Conservation (phyloP, 129 eudicot genomes). For the Calendula officinalis region DNA sequence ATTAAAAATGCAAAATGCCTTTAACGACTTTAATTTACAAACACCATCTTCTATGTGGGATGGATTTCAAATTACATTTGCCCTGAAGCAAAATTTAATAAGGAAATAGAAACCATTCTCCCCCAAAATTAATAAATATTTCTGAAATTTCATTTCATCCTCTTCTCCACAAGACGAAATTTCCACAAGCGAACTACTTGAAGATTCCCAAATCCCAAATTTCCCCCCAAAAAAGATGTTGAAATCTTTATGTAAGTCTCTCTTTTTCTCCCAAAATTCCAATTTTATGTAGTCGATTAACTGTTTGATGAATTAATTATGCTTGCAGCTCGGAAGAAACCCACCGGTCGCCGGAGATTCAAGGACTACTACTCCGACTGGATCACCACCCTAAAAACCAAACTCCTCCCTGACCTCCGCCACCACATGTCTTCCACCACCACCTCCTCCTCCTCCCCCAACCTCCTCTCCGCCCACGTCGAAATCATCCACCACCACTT, state of each 20-base stretch:
- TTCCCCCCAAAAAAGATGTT: conserved; percentile 30
- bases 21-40: too few relatives aligned
- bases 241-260: conserved; percentile 32
- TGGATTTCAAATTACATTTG: too few relatives aligned
- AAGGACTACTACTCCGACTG: conserved; percentile 65
- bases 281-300: neutral
- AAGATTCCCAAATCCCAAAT: conserved; percentile 1
- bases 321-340: conserved; percentile 42
- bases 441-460: conserved; percentile 37
- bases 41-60: too few relatives aligned
- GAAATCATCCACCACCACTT: conserved; percentile 68
- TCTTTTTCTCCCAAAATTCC: neutral
- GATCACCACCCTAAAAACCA: conserved; percentile 52
- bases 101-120: too few relatives aligned
- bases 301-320: neutral
- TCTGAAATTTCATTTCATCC: neutral
- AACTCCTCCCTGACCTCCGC: conserved; percentile 75
- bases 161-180: neutral
- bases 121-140: neutral
- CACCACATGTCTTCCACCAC: conserved; percentile 47
- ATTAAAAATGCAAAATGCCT: too few relatives aligned
- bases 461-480: conserved; percentile 67
- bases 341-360: conserved; percentile 42
- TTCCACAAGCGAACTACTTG: conserved; percentile 2
- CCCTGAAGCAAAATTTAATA: too few relatives aligned